phyloP scores from a whole-genome alignment of 108 stramenopile species.

The Cylindrotheca fusiformis region DNA sequence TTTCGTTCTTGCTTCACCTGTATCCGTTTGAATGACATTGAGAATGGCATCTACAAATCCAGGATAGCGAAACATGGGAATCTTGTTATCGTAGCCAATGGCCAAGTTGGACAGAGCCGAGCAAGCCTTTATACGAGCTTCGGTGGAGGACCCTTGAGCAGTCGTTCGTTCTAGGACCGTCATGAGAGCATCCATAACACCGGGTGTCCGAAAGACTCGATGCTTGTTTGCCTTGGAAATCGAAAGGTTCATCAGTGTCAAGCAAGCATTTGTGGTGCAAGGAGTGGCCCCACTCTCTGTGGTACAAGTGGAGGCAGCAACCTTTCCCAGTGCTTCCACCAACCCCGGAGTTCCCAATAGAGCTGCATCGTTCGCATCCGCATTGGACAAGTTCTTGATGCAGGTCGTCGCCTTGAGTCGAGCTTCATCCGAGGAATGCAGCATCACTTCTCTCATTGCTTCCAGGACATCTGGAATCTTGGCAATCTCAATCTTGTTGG shows the following conservation, averaged over 20 bases:
- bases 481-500: slow-evolving; percentile 89
- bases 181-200: slow-evolving; percentile 92
- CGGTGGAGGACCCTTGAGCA: slow-evolving; percentile 56
- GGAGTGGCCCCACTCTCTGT: slow-evolving; percentile 70
- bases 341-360: slow-evolving; percentile 77
- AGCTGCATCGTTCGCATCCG: slow-evolving; percentile 86
- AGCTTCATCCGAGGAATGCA: slow-evolving; percentile 69
- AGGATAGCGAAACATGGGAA: slow-evolving; percentile 88
- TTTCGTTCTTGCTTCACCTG: slow-evolving; percentile 84
- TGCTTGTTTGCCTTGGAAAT: slow-evolving; percentile 90
- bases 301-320: slow-evolving; percentile 73
- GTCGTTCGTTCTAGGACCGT: slow-evolving; percentile 75
- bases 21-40: slow-evolving; percentile 82
- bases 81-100: slow-evolving; percentile 93
- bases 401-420: slow-evolving; percentile 89
- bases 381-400: slow-evolving; percentile 87
- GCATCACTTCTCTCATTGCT: slow-evolving; percentile 89
- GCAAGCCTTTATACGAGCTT: slow-evolving; percentile 87
- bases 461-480: slow-evolving; percentile 67
- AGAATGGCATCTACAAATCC: slow-evolving; percentile 87
- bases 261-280: slow-evolving; percentile 85
- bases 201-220: slow-evolving; percentile 79
- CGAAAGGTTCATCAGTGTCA: slow-evolving; percentile 85
- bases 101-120: slow-evolving; percentile 87
- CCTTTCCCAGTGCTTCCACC: slow-evolving; percentile 76